These are phyloP conservation scores for Bryoerythrophyllum caledonicum DNA, from an alignment of 225 moss, liverwort and hornwort genomes.

Conservation along the genomic window DNA sequence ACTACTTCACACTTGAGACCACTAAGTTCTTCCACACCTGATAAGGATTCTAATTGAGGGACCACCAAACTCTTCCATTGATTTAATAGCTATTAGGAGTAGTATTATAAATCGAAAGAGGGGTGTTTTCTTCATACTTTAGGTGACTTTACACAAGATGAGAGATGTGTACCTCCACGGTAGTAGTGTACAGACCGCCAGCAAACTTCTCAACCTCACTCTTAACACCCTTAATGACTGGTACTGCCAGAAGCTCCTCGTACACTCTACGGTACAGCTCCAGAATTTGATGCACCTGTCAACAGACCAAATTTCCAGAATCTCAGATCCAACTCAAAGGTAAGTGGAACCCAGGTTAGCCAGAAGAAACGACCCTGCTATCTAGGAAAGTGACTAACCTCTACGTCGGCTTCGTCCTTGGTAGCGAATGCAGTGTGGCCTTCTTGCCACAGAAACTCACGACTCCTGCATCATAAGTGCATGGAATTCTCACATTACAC, in stretches of 20 bases:
- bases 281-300: conserved; percentile 84
- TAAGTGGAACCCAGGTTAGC: not conserved
- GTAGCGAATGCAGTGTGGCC: conserved; percentile 91
- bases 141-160: not conserved
- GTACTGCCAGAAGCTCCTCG: conserved; percentile 93
- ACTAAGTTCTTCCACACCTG: too few relatives aligned
- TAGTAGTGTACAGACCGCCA: conserved; percentile 90
- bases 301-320: conserved; percentile 16
- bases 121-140: not conserved
- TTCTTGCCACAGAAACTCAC: conserved; percentile 99
- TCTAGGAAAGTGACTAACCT: conserved; percentile 46
- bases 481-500: not conserved
- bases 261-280: conserved; percentile 90
- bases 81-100: too few relatives aligned
- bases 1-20: too few relatives aligned
- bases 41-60: too few relatives aligned
- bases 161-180: conserved; percentile 66
- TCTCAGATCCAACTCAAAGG: not conserved
- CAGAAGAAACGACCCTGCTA: too few relatives aligned
- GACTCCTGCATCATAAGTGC: conserved; percentile 61
- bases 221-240: conserved; percentile 84
- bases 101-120: too few relatives aligned
- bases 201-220: conserved; percentile 98
- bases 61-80: too few relatives aligned
- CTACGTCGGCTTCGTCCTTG: conserved; percentile 77